Evolutionary conservation across 805 yeast species (phyloP), one percentile per base, ranked within the genome.

Genomic region (Metschnikowia orientalis): DNA sequence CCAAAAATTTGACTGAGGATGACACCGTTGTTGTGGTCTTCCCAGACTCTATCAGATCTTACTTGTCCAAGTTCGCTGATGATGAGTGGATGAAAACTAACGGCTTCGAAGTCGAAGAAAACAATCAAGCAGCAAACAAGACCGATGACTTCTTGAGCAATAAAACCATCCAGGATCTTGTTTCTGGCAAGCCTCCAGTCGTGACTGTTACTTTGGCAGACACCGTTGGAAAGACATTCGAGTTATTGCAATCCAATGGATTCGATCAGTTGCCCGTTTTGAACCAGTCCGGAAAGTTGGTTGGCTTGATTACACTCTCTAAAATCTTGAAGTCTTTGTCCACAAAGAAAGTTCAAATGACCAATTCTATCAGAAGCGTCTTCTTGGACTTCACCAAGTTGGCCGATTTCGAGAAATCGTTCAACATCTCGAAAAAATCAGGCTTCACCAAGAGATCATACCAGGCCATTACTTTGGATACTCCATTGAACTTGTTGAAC

Each of bases 41-140:
- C 74, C 95, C 95, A 27, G 95, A 85, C 57, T 79, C 88, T 25
- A 77, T 85, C 53, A 77, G 95, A 68, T 84, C 94, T 3, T 85
- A 85, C 63, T 70, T 85, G 60, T 77, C 92, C 43, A 85, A 85
- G 63, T 85, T 85, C 53, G 90, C 84, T 23, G 94, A 85, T 56
- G 94, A 86, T 51, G 94, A 84, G 60, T 85, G 95, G 95, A 77
- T 85, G 82, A 73, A 71, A 55, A 75, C 75, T 48, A 83, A 85
- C 55, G 82, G 83, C 3, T 79, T 86, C 52, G 57, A 58, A 40
- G 74, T 81, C 44, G 84, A 76, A 43, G 71, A 71, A 32, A 63
- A 48, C 16, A 63, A 69, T 34, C 57, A 71, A 34, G 51, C 65
- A 13, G 59, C 61, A 35, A 56, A 51, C 26, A 69, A 69, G 44